Conservation (phyloP, 257 asterid genomes). For the Mentha longifolia region DNA sequence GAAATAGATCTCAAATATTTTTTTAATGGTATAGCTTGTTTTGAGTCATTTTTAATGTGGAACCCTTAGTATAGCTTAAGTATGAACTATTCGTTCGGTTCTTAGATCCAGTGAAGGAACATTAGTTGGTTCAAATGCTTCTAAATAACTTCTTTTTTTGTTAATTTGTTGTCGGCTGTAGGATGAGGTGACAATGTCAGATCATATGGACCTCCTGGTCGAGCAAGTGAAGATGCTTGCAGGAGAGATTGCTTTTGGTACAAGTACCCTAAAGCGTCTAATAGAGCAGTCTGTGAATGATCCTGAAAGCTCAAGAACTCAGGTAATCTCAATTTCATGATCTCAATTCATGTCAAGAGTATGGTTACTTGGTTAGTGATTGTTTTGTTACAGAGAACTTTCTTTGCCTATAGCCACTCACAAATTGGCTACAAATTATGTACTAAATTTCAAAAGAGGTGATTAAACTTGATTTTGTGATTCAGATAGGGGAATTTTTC, state of each 20-base stretch:
- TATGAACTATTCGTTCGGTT: slow-evolving; percentile 13
- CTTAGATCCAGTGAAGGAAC: slow-evolving; percentile 8
- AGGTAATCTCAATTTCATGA: slow-evolving; percentile 53
- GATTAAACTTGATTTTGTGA: slow-evolving; percentile 8
- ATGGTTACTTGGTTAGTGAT: slow-evolving; percentile 18
- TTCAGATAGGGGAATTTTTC: slow-evolving; percentile 9
- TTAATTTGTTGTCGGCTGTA: slow-evolving; percentile 38
- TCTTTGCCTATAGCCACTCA: slow-evolving; percentile 10
- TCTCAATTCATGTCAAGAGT: slow-evolving; percentile 17
- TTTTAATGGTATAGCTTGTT: background rate
- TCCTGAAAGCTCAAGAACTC: slow-evolving; percentile 77
- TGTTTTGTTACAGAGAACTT: background rate
- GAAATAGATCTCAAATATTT: background rate
- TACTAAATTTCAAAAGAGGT: background rate
- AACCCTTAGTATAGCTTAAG: slow-evolving; percentile 5
- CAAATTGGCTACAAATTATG: background rate
- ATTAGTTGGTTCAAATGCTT: slow-evolving; percentile 22
- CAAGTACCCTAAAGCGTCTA: slow-evolving; percentile 92
- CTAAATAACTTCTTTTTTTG: slow-evolving; percentile 22
- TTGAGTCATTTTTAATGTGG: background rate
- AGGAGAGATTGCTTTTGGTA: slow-evolving; percentile 94
- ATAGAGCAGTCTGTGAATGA: slow-evolving; percentile 79
- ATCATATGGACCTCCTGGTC: slow-evolving; percentile 89
- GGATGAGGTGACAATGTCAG: slow-evolving; percentile 80
- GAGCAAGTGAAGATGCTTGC: slow-evolving; percentile 99